Evolutionary conservation across 257 asterid genomes (phyloP), one percentile per base, ranked within the genome.

Genomic region (Apocynum venetum): DNA sequence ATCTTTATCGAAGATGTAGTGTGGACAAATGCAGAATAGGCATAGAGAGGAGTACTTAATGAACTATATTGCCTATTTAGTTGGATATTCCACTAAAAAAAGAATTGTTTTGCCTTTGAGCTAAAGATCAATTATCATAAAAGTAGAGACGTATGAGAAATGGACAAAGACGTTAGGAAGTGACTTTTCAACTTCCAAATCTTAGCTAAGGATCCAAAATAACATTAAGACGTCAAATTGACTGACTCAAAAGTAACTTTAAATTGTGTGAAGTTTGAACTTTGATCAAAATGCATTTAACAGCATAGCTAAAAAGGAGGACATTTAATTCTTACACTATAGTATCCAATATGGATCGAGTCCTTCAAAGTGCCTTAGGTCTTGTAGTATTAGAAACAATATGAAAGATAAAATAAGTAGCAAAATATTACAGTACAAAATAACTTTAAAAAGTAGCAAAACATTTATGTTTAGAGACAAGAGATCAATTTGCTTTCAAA

Each of bases 211-310:
- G 64, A 57, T 57, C 36, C 36, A 49, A 57, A 57, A 20, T 11
- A 57, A 11, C 17, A 25, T 0, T 12, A 60, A 36, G 67, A 60
- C 67, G 31, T 25, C 67, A 31, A 31, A 14, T 60, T 60, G 67
- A 60, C 67, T 60, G 41, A 55, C 15, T 60, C 53, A 8, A 49
- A 60, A 60, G 41, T 60, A 20, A 60, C 13, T 0, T 60, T 8
- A n/a, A 10, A 25, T 6, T 13, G 6, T n/a, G 66, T 60, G 31
- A 25, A 25, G 40, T 60, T 60, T 25, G 40, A 60, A 60, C 1
- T 60, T 59, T 59, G 66, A 59, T 59, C 66, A 59, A 59, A n/a
- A n/a, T 59, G 14, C 66, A 59, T n/a, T 59, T 59, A 59, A 25
- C 66, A n/a, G 40, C 40, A 8, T 0, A 61, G 38, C 68, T 61